Percentiles rank a stretch among this genome's conserved stretches.
Conservation (phyloP, 2,329 filamentous ascomycete species). For the Trichoderma asperellum region DNA sequence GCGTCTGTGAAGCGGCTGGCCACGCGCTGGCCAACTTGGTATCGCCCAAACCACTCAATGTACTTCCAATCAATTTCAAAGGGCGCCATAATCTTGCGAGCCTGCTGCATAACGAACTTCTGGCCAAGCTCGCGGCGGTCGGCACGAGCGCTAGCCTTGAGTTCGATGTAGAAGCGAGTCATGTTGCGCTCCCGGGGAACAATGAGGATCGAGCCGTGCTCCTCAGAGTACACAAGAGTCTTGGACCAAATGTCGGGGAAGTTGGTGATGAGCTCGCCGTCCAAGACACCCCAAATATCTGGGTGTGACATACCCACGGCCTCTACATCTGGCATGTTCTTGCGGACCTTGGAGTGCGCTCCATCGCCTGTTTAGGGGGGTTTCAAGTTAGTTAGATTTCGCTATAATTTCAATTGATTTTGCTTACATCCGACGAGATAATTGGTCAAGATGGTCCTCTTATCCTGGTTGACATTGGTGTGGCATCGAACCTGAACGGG, state of each 20-base stretch:
- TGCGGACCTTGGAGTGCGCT: conserved; percentile 71
- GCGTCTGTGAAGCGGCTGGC: conserved; percentile 59
- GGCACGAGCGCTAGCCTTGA: conserved; percentile 53
- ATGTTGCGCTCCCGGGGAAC: conserved; percentile 67
- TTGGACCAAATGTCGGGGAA: conserved; percentile 64
- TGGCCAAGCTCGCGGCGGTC: conserved; percentile 67
- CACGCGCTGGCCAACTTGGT: conserved; percentile 69
- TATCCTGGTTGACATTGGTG: conserved; percentile 56
- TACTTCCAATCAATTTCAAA: conserved; percentile 68
- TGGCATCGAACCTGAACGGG: conserved; percentile 57
- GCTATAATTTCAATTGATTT: not conserved
- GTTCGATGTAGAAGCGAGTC: conserved; percentile 67
- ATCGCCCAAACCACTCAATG: conserved; percentile 58
- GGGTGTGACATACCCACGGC: conserved; percentile 59
- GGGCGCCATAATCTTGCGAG: conserved; percentile 66
- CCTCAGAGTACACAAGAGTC: conserved; percentile 61
- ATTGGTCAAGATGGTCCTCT: conserved; percentile 57
- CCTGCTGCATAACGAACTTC: conserved; percentile 63
- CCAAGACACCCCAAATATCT: conserved; percentile 56
- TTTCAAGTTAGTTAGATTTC: not conserved
- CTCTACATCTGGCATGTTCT: conserved; percentile 61
- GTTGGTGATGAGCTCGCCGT: conserved; percentile 50
- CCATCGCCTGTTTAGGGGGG: conserved; percentile 58
- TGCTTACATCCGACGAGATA: conserved; percentile 69
- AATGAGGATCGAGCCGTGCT: conserved; percentile 63